These are phyloP conservation scores for Haberlea rhodopensis DNA, from an alignment of 257 asterid genomes.

Conservation along the genomic window DNA sequence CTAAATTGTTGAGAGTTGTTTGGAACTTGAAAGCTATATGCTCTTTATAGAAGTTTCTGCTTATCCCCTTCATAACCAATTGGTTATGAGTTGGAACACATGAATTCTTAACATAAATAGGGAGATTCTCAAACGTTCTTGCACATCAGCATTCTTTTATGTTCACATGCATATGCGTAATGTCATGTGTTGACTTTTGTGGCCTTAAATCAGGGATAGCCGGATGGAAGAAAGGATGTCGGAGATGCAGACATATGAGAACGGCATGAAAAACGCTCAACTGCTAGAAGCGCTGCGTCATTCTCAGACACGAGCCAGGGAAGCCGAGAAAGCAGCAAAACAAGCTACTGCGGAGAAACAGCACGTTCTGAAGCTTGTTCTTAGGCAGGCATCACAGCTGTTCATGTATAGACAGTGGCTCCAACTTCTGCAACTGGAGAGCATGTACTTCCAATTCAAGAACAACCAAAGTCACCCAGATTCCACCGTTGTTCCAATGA, in stretches of 20 bases:
- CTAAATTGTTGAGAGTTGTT: too few species aligned
- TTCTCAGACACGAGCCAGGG: slow-evolving; percentile 96
- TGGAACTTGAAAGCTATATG: too few species aligned
- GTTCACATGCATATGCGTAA: not conserved
- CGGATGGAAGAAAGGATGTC: slow-evolving; percentile 23
- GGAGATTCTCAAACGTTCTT: not conserved
- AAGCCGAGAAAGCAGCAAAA: slow-evolving; percentile 78
- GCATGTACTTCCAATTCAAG: slow-evolving; percentile 49
- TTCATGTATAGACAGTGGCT: slow-evolving; percentile 91
- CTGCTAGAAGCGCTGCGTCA: slow-evolving; percentile 76
- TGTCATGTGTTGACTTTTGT: slow-evolving; percentile 16
- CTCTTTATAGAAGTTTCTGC: too few species aligned
- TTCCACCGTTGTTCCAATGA: slow-evolving; percentile 36
- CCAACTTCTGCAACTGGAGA: slow-evolving; percentile 74
- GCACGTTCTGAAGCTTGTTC: slow-evolving; percentile 58
- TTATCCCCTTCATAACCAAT: too few species aligned
- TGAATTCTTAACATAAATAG: too few species aligned
- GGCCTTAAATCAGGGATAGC: slow-evolving; percentile 35
- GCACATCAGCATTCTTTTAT: not conserved
- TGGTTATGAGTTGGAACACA: too few species aligned
- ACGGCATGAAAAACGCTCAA: slow-evolving; percentile 45
- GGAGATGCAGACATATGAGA: slow-evolving; percentile 24
- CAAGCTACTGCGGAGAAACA: slow-evolving; percentile 72
- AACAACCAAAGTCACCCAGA: slow-evolving; percentile 42
- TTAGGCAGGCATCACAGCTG: slow-evolving; percentile 81